Evolutionary conservation across 805 yeast genomes (phyloP).

Genomic region (Kodamaea kakaduensis): DNA sequence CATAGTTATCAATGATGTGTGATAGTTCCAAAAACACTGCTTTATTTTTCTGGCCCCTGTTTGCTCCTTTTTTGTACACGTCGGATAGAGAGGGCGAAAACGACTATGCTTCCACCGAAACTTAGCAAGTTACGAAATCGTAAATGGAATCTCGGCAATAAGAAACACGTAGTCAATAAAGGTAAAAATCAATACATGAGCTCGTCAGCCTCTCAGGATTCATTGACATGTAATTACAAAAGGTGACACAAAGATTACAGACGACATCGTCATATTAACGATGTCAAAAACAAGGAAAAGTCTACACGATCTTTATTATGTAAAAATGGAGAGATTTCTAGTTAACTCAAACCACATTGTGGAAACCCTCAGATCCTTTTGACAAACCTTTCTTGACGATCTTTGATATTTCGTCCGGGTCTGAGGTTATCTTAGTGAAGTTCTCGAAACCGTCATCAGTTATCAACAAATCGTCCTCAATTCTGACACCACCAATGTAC

Average conservation of each 20-base stretch:
- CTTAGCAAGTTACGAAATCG: too few species aligned
- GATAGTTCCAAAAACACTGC: background rate
- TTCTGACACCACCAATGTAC: conserved; percentile 95
- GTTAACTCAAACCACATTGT: conserved; percentile 37
- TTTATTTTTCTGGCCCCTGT: conserved; percentile 2
- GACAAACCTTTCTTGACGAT: conserved; percentile 70
- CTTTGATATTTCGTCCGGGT: conserved; percentile 74
- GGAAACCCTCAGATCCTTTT: conserved; percentile 63
- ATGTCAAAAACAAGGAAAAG: too few species aligned
- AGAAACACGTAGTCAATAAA: too few species aligned
- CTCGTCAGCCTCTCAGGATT: too few species aligned
- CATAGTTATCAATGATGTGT: conserved; percentile 41
- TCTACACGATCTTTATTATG: too few species aligned
- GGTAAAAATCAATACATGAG: too few species aligned
- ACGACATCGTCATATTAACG: too few species aligned
- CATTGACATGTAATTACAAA: too few species aligned
- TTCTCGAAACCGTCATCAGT: conserved; percentile 76
- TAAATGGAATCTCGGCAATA: too few species aligned
- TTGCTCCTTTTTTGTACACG: conserved; percentile 8
- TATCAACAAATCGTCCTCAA: conserved; percentile 87
- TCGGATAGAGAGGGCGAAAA: conserved; percentile 1
- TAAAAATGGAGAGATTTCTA: too few species aligned
- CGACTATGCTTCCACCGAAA: too few species aligned
- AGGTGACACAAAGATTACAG: too few species aligned
- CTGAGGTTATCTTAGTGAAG: conserved; percentile 77